Evolutionary conservation across 2,329 filamentous ascomycete genomes (phyloP), one percentile per base, ranked within the genome.

Genomic region (Xylariaceae sp.): DNA sequence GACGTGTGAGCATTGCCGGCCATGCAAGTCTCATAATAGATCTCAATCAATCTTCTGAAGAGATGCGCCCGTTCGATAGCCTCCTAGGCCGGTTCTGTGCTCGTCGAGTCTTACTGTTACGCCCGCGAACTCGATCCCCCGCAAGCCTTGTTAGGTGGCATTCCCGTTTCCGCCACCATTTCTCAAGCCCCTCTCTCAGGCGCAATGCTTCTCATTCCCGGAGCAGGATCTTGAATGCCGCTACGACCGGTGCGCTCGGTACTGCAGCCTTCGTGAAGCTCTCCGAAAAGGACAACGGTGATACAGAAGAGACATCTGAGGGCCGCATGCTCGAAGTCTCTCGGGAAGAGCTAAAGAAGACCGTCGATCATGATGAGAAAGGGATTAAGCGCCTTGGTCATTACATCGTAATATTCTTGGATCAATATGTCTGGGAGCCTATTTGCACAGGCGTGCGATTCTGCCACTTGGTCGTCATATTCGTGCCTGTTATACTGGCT

Each of bases 361-460:
- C 75, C 28, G 76, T 90, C 1, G 72, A 78, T 1, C 73, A 82
- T 4, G 71, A 82, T 43, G 73, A 84, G 22, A 70, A 69, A 30
- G 80, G 83, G 1, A 60, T 88, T 12, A 68, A 66, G 12, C 76
- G 78, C 37, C 55, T 83, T 6, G 66, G 75, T 36, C 78, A 83
- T 49, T 72, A 72, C 11, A 56, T 87, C 19, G 70, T 83, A 43
- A 72, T 89, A 22, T 78, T 85, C 42, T 50, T 93, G 29, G 87
- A 95, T 54, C 47, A 76, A 1, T 87, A 82, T 57, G 65, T 91
- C n/a, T 78, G 78, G 74, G 93, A 98, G 64, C 91, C 93, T 0
- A 63, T 96, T 19, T 89, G 85, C 41, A 98, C 91, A 0, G 87
- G 87, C 0, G 64, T 91, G 35, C 79, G 93, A n/a, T 94, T 98